These are phyloP conservation scores for Skeletonema menzelii DNA, from an alignment of 108 stramenopile species.

Conservation along the genomic window DNA sequence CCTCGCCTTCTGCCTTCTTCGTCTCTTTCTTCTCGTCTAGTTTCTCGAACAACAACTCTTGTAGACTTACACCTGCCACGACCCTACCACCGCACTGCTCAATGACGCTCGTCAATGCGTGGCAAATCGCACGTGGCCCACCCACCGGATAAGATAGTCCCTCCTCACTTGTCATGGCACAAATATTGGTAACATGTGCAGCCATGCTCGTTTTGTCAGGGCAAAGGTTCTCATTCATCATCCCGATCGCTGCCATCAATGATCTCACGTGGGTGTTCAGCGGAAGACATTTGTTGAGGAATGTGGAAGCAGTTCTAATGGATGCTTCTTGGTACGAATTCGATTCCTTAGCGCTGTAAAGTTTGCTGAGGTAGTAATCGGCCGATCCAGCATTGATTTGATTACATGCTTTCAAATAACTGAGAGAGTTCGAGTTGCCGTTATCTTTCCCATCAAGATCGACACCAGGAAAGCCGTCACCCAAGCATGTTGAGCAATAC, in stretches of 20 bases:
- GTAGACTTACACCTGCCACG: conserved; percentile 53
- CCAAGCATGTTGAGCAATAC: conserved; percentile 63
- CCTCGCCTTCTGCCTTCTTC: conserved; percentile 6
- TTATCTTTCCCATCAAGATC: conserved; percentile 51
- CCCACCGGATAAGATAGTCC: conserved; percentile 88
- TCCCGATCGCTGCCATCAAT: conserved; percentile 84
- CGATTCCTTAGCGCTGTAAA: conserved; percentile 44
- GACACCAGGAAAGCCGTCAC: conserved; percentile 71
- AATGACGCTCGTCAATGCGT: conserved; percentile 77
- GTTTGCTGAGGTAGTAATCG: conserved; percentile 76
- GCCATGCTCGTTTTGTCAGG: conserved; percentile 87
- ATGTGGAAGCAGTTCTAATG: conserved; percentile 64
- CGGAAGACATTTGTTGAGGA: conserved; percentile 76
- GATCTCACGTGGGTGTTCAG: conserved; percentile 77
- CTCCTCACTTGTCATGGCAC: conserved; percentile 66
- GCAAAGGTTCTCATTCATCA: conserved; percentile 72
- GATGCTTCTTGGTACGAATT: conserved; percentile 62
- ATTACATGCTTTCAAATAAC: conserved; percentile 60
- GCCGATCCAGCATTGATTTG: conserved; percentile 64
- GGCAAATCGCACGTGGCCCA: conserved; percentile 80
- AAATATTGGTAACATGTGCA: conserved; percentile 76
- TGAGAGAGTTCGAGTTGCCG: conserved; percentile 57
- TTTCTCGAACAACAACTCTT: conserved; percentile 65
- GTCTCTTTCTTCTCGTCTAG: neutral
- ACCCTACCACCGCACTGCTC: conserved; percentile 80